These are phyloP conservation scores for Escovopsis weberi DNA, from an alignment of 2,329 filamentous ascomycete species.

Conservation along the genomic window DNA sequence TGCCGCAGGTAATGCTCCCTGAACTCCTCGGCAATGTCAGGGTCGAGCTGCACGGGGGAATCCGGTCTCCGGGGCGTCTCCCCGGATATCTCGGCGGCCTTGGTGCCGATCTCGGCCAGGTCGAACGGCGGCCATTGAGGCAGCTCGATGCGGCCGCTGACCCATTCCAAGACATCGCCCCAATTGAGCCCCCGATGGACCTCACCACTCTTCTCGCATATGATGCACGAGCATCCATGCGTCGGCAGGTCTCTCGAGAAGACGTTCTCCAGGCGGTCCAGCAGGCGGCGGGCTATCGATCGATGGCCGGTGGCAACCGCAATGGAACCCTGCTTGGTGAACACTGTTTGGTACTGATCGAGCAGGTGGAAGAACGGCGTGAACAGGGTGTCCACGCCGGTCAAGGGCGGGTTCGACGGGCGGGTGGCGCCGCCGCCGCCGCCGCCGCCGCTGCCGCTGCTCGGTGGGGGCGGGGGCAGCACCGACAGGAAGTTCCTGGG, in stretches of 20 bases:
- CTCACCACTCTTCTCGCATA: slow-evolving; percentile 53
- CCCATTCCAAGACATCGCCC: slow-evolving; percentile 89
- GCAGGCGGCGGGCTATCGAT: slow-evolving; percentile 76
- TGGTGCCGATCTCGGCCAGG: slow-evolving; percentile 46
- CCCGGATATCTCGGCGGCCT: slow-evolving; percentile 47
- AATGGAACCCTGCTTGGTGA: slow-evolving; percentile 72
- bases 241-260: slow-evolving; percentile 85
- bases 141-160: slow-evolving; percentile 75
- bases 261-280: slow-evolving; percentile 85
- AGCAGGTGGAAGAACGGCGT: slow-evolving; percentile 69
- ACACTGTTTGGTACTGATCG: slow-evolving; percentile 71
- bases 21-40: slow-evolving; percentile 88
- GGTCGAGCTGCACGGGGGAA: slow-evolving; percentile 64
- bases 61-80: slow-evolving; percentile 41
- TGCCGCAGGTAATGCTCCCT: slow-evolving; percentile 84
- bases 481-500: slow-evolving; percentile 60
- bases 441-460: too few species aligned
- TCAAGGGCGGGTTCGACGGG: slow-evolving; percentile 48
- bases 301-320: slow-evolving; percentile 92
- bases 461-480: slow-evolving; percentile 31
- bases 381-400: slow-evolving; percentile 61
- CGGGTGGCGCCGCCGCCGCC: slow-evolving; percentile 30
- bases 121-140: slow-evolving; percentile 83
- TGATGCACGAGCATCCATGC: slow-evolving; percentile 71
- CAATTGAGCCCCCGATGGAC: slow-evolving; percentile 68